Base-by-base conservation (phyloP, 495 filamentous ascomycete genomes). In the Corynascus novoguineensis region DNA sequence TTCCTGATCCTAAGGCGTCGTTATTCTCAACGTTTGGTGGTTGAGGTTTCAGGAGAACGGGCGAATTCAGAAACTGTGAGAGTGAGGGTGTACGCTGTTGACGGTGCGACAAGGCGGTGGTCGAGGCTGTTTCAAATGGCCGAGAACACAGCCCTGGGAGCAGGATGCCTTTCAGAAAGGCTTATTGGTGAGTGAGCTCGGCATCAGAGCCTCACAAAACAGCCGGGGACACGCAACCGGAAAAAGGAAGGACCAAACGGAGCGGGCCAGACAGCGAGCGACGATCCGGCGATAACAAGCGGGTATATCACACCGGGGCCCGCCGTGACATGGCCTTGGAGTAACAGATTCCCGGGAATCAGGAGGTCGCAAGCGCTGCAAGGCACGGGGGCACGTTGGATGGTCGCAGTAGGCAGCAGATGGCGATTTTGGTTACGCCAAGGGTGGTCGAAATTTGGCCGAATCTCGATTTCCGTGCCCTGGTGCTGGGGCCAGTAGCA, bases 191-290 rank as follows among this genome's bases (percentile, higher is more conserved):
- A 32, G 25, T 35, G n/a, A 32, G 42, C 37, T 27, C 45, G 38
- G 53, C 53, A 57, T 53, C 57, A 60, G 57, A 63, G 61, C 61
- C 61, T 56, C 61, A 57, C 57, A 58, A 60, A 53, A 60, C 57
- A 60, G 57, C 61, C 53, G 61, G 48, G 40, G 50, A 50, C 44
- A 45, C 56, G 57, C 53, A 49, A 21, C 50, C 49, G 53, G 55
- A 53, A 57, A 61, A 53, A 50, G n/a, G 41, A 44, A 37, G 58
- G 21, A 54, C 62, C 41, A 59, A 61, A 60, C 42, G 56, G 34
- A 60, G 59, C 38, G 55, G 49, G 53, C 52, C 32, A 57, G 48
- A 29, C 6, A 27, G 31, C 46, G 40, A 38, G 37, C 34, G 55
- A 55, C 49, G 57, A 53, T 31, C 29, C 60, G 59, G 57, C 50